Base-by-base conservation (phyloP, 164 flowering plant species). In the Protea cynaroides region DNA sequence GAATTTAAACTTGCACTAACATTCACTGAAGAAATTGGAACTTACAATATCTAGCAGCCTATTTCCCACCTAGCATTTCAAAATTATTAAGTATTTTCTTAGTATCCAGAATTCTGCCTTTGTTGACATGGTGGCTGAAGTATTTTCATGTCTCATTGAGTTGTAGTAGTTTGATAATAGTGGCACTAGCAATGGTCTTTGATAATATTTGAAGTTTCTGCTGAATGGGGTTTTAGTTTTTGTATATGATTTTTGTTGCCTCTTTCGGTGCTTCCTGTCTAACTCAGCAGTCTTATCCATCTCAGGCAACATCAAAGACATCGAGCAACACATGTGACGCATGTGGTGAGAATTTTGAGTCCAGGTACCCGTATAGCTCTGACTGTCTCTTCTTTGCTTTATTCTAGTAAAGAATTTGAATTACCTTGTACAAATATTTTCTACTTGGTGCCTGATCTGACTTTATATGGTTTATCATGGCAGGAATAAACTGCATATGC, bases 401-500 rank as follows among this genome's bases (percentile, higher is more conserved):
- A 8, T 12, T 8, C 46, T 40, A 40, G 10, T 40, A 40, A 5
- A 29, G 34, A 10, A 4, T 40, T 40, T 6, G 4, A 56, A 23
- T 21, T 18, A 50, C 1, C 0, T 29, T 15, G 10, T 1, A 17
- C 46, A 4, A 13, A 37, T 21, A 24, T 23, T 13, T 63, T 43
- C 25, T 56, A 15, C 57, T 54, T 63, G 36, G 65, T 51, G 53
- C 25, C 52, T 49, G 25, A 17, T 36, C 58, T 9, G 22, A 60
- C 25, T 38, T 60, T 13, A 24, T 52, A 1, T 19, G 2, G 3
- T 21, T 21, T 47, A 1, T 63, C 25, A 11, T 72, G 29, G 61
- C 88, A 89, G 98, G 83, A 88, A 75, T 70, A 86, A 80, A 66
- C 78, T 92, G 61, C 86, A 86, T 58, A 81, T 68, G 77, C 96